Percentiles rank a stretch among this genome's conserved stretches.
Conservation (phyloP, 768 basidiomycete genomes). For the Rhizopogon sp. region DNA sequence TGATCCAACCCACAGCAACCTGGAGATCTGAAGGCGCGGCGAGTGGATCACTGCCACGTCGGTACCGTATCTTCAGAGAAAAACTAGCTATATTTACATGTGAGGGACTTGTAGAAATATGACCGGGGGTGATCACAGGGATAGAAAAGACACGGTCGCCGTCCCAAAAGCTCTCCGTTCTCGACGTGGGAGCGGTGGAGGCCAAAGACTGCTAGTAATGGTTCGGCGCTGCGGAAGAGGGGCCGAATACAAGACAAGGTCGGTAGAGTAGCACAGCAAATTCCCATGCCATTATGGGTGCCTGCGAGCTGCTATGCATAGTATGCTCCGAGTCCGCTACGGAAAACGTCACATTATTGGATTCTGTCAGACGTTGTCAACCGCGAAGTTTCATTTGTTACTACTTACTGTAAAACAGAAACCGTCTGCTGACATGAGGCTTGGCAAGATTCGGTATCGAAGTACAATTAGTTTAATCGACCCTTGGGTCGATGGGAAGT, state of each 20-base stretch:
- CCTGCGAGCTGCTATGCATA: background rate
- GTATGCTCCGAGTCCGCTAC: background rate
- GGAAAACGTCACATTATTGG: background rate
- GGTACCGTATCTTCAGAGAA: slow-evolving; percentile 5
- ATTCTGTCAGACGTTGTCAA: background rate
- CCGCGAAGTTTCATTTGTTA: background rate
- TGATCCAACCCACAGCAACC: background rate
- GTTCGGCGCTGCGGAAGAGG: slow-evolving; percentile 1
- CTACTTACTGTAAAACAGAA: background rate
- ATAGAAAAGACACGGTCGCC: slow-evolving; percentile 4
- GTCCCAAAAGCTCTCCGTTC: slow-evolving; percentile 4
- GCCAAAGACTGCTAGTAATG: background rate
- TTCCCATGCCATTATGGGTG: slow-evolving; percentile 8
- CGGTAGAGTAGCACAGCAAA: slow-evolving; percentile 2
- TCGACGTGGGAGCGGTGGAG: slow-evolving; percentile 9
- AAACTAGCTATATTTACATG: background rate
- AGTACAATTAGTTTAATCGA: background rate
- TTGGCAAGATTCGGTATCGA: background rate
- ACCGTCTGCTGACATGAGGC: slow-evolving; percentile 1
- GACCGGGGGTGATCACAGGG: slow-evolving; percentile 7
- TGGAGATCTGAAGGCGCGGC: background rate
- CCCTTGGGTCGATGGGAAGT: background rate
- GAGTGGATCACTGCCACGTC: slow-evolving; percentile 7
- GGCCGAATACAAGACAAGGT: background rate
- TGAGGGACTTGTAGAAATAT: background rate